Base-by-base conservation (phyloP, 1,284 basidiomycete species). In the Pseudozyma tsukubaensis region DNA sequence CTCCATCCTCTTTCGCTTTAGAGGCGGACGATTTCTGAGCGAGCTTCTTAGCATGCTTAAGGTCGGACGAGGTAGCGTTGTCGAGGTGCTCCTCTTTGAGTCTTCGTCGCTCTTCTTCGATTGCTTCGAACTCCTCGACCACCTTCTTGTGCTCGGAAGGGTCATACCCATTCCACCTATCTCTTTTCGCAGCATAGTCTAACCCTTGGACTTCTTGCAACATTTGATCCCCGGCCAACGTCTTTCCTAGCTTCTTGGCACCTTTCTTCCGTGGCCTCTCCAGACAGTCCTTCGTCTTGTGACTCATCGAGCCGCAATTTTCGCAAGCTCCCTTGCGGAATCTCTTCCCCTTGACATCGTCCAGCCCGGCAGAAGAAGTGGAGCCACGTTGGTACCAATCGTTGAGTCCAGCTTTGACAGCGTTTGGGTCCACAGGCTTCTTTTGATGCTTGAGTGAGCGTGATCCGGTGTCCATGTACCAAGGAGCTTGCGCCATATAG, bases 81-180 rank as follows among this genome's bases (percentile, higher is more conserved):
- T 99, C 97, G 81, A 99, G 94, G 86, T 97, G 93, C 81, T 97
- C 94, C 86, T 99, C 97, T 59, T 95, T 88, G 77, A 94, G 83
- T 85, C 92, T 92, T 86, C 94, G 90, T 71, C 97, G 88, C 51
- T 93, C 95, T 59, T 91, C 90, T 85, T 99, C 97, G 54, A 97
- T 87, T 14, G 95, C 81, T 59, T 78, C 92, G 83, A 97, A 97
- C 85, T 98, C 95, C 13, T 96, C 92, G 78, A 97, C 93, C 21
- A 98, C 90, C 72, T 86, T 88, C 81, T 90, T 91, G 86, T 98
- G 93, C 83, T 92, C 91, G 5, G 91, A 86, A 5, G 94, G 89
- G 83, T 99, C 94, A 85, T 99, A 99, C 4, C 97, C 97, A 85
- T 98, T 98, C 95, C 97, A 99, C 59, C 97, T 87, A 85, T 99